Evolutionary conservation across 1,284 basidiomycete species (phyloP).

Genomic region (Ustilago curta): DNA sequence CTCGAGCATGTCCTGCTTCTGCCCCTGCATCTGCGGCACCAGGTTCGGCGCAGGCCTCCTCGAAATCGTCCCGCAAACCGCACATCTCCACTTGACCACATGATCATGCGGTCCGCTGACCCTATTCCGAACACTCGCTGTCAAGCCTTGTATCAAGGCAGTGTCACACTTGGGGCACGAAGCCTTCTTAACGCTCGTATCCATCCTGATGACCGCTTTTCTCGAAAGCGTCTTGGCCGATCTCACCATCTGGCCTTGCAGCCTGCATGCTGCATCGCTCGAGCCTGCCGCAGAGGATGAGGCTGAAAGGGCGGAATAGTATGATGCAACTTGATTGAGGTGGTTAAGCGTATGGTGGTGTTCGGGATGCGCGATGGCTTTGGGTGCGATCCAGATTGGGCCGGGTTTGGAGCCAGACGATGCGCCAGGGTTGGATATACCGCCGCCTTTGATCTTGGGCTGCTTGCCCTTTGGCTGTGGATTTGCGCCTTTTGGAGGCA

Average conservation of each 20-base stretch:
- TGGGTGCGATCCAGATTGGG: constrained; percentile 26
- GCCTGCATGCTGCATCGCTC: constrained; percentile 12
- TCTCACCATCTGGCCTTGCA: constrained; percentile 27
- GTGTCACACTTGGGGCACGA: constrained; percentile 26
- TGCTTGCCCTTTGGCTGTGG: constrained; percentile 23
- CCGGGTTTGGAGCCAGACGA: not conserved
- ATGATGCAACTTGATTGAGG: constrained; percentile 37
- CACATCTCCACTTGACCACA: constrained; percentile 27
- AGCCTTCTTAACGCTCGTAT: constrained; percentile 26
- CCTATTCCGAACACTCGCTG: constrained; percentile 17
- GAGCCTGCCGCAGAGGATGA: not conserved
- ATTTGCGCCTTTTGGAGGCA: constrained; percentile 11
- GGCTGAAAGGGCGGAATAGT: constrained; percentile 23
- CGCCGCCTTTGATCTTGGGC: not conserved
- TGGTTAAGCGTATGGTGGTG: constrained; percentile 51
- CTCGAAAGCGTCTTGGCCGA: constrained; percentile 25
- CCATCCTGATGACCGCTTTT: constrained; percentile 45
- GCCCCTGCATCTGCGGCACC: constrained; percentile 2
- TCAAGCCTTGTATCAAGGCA: constrained; percentile 30
- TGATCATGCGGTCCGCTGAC: constrained; percentile 40
- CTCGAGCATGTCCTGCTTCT: not conserved
- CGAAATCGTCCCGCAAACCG: constrained; percentile 14
- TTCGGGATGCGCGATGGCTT: constrained; percentile 39
- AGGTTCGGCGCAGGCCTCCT: constrained; percentile 38
- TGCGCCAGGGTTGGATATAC: not conserved